phyloP scores from a whole-genome alignment of 2,329 filamentous ascomycete species.

The Trichoderma asperellum region DNA sequence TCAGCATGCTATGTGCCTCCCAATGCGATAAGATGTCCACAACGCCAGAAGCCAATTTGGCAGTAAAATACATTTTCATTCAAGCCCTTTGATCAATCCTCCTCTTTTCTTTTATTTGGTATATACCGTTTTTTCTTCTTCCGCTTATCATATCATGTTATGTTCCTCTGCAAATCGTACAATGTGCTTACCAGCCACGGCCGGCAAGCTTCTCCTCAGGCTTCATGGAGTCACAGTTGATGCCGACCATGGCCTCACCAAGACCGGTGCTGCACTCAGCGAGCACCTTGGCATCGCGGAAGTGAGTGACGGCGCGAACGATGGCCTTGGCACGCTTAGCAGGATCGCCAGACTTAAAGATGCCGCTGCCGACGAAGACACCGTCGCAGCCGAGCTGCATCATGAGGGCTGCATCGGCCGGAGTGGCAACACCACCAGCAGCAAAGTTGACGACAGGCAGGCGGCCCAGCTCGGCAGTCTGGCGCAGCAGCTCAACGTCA shows the following conservation, averaged over 20 bases:
- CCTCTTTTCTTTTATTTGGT: neutral
- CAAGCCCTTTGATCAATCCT: neutral
- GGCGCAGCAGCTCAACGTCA: conserved; percentile 77
- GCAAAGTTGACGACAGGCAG: conserved; percentile 98
- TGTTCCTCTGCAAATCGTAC: neutral
- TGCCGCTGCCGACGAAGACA: conserved; percentile 94
- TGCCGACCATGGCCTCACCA: conserved; percentile 97
- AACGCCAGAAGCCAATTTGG: conserved; percentile 21
- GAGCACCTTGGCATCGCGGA: conserved; percentile 79
- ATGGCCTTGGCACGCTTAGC: conserved; percentile 91
- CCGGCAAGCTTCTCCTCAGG: conserved; percentile 81
- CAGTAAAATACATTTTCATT: conserved; percentile 7
- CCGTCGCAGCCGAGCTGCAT: conserved; percentile 99
- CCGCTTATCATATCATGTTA: neutral
- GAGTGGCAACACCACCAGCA: conserved; percentile 98
- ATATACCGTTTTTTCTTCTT: neutral
- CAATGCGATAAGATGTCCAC: conserved; percentile 19
- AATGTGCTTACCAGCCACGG: conserved; percentile 71
- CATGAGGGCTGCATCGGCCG: conserved; percentile 92
- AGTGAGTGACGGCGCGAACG: conserved; percentile 92
- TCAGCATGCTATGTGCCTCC: conserved; percentile 25
- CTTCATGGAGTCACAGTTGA: conserved; percentile 80
- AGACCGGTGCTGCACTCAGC: conserved; percentile 86
- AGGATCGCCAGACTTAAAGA: conserved; percentile 95
- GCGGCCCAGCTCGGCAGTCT: conserved; percentile 84